phyloP scores from a whole-genome alignment of 441 rosid genomes.

The Kokia cookei region DNA sequence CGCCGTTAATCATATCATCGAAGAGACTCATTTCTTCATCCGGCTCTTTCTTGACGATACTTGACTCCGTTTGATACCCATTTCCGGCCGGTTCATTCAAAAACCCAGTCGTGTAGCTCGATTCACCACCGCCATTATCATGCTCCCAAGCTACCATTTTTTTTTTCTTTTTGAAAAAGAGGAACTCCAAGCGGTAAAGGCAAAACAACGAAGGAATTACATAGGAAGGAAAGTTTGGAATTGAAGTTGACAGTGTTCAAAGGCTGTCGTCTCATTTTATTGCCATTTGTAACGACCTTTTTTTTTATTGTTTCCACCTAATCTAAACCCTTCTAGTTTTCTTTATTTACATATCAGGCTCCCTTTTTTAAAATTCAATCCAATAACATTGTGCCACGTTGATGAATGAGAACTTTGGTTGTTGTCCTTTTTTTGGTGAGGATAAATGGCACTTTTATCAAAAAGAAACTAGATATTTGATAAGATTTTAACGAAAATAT shows the following conservation, averaged over 20 bases:
- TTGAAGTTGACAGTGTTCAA: no score
- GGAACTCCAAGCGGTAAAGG: background rate
- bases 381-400: no score
- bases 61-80: background rate
- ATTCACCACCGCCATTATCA: background rate
- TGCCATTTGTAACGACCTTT: background rate
- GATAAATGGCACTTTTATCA: no score
- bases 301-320: background rate
- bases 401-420: no score
- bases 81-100: background rate
- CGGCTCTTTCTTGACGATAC: background rate
- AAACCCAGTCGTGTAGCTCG: background rate
- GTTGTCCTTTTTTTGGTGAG: no score
- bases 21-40: background rate
- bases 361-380: no score
- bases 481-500: no score
- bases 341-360: background rate
- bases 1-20: background rate
- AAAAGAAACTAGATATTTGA: no score
- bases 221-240: background rate
- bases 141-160: background rate
- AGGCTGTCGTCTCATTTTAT: background rate
- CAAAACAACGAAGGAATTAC: background rate
- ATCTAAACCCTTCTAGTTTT: background rate
- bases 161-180: background rate